Percentiles rank a stretch among this genome's conserved stretches.
These are phyloP conservation scores for Leucocoprinus sp. DNA, from an alignment of 768 basidiomycete genomes.

Conservation along the genomic window DNA sequence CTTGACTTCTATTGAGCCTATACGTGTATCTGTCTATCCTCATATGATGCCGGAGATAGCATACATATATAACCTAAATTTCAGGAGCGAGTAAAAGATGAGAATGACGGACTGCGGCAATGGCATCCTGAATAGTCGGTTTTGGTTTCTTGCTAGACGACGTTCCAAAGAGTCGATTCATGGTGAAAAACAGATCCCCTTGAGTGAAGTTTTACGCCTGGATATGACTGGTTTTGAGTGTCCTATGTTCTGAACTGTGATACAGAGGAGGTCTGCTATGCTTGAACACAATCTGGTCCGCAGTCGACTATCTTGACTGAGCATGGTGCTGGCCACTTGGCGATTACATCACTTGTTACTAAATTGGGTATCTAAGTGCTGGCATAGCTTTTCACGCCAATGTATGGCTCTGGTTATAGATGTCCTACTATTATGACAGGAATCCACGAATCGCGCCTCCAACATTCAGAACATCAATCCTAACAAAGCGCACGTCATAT, in stretches of 20 bases:
- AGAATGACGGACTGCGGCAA: conserved; percentile 56
- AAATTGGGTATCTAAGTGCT: no score
- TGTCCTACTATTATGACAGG: conserved; percentile 33
- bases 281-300: no score
- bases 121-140: conserved; percentile 86
- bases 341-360: conserved; percentile 5
- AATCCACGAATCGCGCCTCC: conserved; percentile 90
- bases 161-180: conserved; percentile 83
- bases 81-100: neutral
- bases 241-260: neutral
- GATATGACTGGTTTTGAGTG: no score
- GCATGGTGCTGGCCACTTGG: neutral
- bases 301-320: no score
- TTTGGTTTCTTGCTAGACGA: conserved; percentile 77
- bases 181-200: conserved; percentile 19
- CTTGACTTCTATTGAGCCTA: conserved; percentile 91
- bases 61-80: neutral
- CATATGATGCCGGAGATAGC: no score
- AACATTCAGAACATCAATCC: conserved; percentile 82
- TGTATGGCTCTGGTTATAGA: neutral
- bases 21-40: conserved; percentile 86
- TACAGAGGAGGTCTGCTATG: neutral
- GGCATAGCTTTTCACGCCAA: no score
- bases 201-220: no score
- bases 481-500: conserved; percentile 19